Percentiles rank a stretch among this genome's conserved stretches.
Conservation (phyloP, 352 stramenopile species). For the Thalassiosira mediterranea region DNA sequence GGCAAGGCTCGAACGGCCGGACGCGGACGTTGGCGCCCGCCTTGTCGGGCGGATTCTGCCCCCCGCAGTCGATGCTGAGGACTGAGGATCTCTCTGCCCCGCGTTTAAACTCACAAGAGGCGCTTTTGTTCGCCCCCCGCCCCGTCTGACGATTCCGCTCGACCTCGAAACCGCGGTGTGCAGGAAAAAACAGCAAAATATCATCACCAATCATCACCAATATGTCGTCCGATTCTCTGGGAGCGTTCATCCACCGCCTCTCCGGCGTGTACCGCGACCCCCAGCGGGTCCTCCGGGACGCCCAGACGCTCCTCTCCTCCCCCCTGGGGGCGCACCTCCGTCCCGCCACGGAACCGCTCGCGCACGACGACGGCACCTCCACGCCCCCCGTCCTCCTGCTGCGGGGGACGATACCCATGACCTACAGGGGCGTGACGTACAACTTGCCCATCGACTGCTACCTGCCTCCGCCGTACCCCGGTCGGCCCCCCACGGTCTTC, state of each 20-base stretch:
- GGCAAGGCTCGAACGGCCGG: too few relatives aligned
- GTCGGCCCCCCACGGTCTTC: slow-evolving; percentile 65
- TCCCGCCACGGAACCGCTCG: slow-evolving; percentile 60
- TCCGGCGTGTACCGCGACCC: slow-evolving; percentile 77
- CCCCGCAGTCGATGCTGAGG: too few relatives aligned
- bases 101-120: too few relatives aligned
- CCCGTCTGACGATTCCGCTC: too few relatives aligned
- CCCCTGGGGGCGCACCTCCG: slow-evolving; percentile 60
- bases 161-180: too few relatives aligned
- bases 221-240: slow-evolving; percentile 1
- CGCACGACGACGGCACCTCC: slow-evolving; percentile 62
- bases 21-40: too few relatives aligned
- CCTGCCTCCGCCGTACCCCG: slow-evolving; percentile 70
- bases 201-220: too few relatives aligned
- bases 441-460: slow-evolving; percentile 83
- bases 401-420: slow-evolving; percentile 79
- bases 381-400: slow-evolving; percentile 62
- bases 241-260: slow-evolving; percentile 45
- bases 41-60: too few relatives aligned
- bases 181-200: too few relatives aligned
- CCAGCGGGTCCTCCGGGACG: slow-evolving; percentile 65
- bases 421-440: slow-evolving; percentile 73
- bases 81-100: too few relatives aligned
- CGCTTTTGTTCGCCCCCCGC: too few relatives aligned
- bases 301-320: slow-evolving; percentile 53